phyloP scores from a whole-genome alignment of 768 basidiomycete genomes.

The Gymnopilus junonius region DNA sequence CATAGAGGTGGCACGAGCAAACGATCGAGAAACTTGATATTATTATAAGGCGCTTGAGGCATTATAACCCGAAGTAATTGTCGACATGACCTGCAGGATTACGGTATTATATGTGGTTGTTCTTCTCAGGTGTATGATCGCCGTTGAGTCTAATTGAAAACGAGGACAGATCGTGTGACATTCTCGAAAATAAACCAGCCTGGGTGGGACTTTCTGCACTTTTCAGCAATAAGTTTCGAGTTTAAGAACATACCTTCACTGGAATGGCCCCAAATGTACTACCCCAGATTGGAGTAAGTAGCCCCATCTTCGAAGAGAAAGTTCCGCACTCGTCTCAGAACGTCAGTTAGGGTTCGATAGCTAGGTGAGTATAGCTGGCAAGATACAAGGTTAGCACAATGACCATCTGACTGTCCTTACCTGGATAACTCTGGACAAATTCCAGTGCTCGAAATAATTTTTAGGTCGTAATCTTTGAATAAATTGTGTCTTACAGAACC shows the following conservation, averaged over 20 bases:
- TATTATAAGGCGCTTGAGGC: neutral
- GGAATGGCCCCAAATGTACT: neutral
- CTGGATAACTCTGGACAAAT: neutral
- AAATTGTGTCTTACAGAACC: neutral
- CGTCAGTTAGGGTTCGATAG: neutral
- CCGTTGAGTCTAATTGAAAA: constrained; percentile 11
- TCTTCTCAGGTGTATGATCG: neutral
- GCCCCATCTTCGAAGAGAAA: neutral
- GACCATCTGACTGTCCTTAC: neutral
- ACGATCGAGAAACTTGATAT: neutral
- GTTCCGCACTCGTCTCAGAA: neutral
- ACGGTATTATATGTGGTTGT: neutral
- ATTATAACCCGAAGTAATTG: neutral
- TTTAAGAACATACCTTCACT: neutral
- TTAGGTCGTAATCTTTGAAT: neutral
- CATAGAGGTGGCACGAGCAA: neutral
- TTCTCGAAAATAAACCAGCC: neutral
- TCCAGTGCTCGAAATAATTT: neutral
- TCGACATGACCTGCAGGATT: neutral
- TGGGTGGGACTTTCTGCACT: neutral
- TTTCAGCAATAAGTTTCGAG: neutral
- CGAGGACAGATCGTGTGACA: neutral
- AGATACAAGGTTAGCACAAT: neutral
- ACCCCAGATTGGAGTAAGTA: neutral
- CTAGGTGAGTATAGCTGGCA: neutral